Evolutionary conservation across 768 basidiomycete genomes (phyloP).

Genomic region (Suillus ampliporus): DNA sequence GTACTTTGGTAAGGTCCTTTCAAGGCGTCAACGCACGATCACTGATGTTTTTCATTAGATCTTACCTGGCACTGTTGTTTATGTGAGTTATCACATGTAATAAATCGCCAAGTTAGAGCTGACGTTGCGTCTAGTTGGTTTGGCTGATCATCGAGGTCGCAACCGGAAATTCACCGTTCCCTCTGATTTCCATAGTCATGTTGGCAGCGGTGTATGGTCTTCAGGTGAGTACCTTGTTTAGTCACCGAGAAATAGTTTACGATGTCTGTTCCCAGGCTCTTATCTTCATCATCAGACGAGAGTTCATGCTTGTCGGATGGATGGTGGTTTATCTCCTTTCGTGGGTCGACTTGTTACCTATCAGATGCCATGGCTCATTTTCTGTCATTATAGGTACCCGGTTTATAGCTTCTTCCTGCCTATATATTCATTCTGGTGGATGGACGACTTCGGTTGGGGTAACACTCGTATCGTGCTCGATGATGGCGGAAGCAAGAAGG

Average conservation of each 20-base stretch:
- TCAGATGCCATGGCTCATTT: slow-evolving; percentile 13
- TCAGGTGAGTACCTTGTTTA: slow-evolving; percentile 45
- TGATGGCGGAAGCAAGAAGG: slow-evolving; percentile 69
- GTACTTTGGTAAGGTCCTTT: slow-evolving; percentile 53
- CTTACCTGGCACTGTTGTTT: slow-evolving; percentile 64
- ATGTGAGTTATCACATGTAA: slow-evolving; percentile 45
- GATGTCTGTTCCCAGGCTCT: slow-evolving; percentile 44
- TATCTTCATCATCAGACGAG: slow-evolving; percentile 74
- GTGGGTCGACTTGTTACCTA: slow-evolving; percentile 42
- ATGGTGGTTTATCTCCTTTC: slow-evolving; percentile 73
- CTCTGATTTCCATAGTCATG: slow-evolving; percentile 68
- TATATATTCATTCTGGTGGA: slow-evolving; percentile 75
- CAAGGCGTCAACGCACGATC: slow-evolving; percentile 1
- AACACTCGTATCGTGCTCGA: slow-evolving; percentile 69
- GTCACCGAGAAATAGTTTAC: slow-evolving; percentile 8
- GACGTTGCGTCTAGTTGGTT: slow-evolving; percentile 45
- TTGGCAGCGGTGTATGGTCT: slow-evolving; percentile 73
- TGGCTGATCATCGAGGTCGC: slow-evolving; percentile 68
- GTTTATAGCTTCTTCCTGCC: slow-evolving; percentile 73
- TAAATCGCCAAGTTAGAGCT: slow-evolving; percentile 19
- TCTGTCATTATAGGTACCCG: slow-evolving; percentile 52
- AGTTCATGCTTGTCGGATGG: slow-evolving; percentile 79
- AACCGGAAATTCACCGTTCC: slow-evolving; percentile 56
- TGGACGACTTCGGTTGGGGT: slow-evolving; percentile 78
- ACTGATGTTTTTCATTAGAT: slow-evolving; percentile 42